Percentiles rank a stretch among this genome's conserved stretches.
phyloP scores from a whole-genome alignment of 2,329 filamentous ascomycete genomes.

The Lomentospora prolificans region DNA sequence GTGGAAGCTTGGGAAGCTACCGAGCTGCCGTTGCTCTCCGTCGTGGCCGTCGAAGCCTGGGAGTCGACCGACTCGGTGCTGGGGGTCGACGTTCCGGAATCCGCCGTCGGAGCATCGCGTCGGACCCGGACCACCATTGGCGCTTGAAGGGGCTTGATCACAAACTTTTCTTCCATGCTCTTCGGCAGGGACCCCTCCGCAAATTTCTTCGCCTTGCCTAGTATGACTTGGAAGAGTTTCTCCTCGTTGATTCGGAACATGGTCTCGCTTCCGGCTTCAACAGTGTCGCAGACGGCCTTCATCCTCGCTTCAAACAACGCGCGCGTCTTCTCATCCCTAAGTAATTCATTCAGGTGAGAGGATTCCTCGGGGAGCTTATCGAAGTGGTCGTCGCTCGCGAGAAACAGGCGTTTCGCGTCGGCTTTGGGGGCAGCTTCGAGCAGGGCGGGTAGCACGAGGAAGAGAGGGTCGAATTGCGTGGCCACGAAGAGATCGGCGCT shows the following conservation, averaged over 20 bases:
- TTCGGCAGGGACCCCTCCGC: conserved; percentile 54
- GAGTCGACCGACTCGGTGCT: conserved; percentile 27
- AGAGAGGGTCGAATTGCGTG: conserved; percentile 74
- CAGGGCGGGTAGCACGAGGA: conserved; percentile 70
- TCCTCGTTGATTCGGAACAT: conserved; percentile 73
- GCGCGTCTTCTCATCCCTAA: conserved; percentile 38
- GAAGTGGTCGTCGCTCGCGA: conserved; percentile 62
- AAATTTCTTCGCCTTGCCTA: conserved; percentile 65
- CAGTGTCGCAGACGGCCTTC: conserved; percentile 64
- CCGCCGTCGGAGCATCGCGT: conserved; percentile 3
- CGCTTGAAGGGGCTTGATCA: conserved; percentile 64
- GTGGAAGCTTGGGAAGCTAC: conserved; percentile 29
- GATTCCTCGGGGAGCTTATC: conserved; percentile 48
- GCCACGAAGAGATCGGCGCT: conserved; percentile 71
- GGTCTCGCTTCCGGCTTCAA: conserved; percentile 71
- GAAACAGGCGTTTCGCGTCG: conserved; percentile 50
- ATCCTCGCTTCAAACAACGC: conserved; percentile 54
- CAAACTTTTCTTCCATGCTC: conserved; percentile 79
- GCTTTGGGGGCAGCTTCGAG: conserved; percentile 27
- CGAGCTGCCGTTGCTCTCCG: conserved; percentile 22
- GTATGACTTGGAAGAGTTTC: conserved; percentile 57
- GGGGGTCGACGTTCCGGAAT: conserved; percentile 15
- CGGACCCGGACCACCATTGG: conserved; percentile 62
- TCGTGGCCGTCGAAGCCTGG: conserved; percentile 28
- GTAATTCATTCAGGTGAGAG: conserved; percentile 48